Percentiles rank a stretch among this genome's conserved stretches.
These are phyloP conservation scores for Populus hybrid DNA, from an alignment of 441 rosid species.

Conservation along the genomic window DNA sequence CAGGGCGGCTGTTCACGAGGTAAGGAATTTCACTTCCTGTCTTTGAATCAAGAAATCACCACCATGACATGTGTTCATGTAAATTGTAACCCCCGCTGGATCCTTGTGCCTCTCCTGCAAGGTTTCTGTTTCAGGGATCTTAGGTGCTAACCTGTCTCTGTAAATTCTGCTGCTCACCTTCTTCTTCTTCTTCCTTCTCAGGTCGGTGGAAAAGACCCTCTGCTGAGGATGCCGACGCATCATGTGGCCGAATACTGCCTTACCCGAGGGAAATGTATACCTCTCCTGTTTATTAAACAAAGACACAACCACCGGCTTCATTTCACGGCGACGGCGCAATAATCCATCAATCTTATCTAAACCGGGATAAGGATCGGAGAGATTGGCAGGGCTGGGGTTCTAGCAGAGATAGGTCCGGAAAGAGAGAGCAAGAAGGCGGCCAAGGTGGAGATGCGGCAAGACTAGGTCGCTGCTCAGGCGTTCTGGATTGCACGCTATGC, in stretches of 20 bases:
- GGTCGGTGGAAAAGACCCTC: too few species aligned
- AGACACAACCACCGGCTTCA: neutral
- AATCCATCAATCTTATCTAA: constrained; percentile 29
- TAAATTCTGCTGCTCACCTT: too few species aligned
- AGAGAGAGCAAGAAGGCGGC: constrained; percentile 48
- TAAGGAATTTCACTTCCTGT: too few species aligned
- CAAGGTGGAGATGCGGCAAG: constrained; percentile 51
- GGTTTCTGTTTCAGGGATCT: neutral
- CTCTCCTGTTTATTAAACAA: neutral
- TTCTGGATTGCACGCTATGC: constrained; percentile 76
- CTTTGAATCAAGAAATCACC: neutral
- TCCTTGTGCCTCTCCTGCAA: too few species aligned
- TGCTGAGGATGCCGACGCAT: too few species aligned
- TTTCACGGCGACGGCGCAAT: neutral
- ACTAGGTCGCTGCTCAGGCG: constrained; percentile 59
- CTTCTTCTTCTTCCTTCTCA: too few species aligned
- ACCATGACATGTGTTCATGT: neutral
- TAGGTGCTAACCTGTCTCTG: too few species aligned
- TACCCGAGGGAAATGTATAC: neutral
- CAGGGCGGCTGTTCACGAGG: too few species aligned
- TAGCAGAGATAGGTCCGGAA: constrained; percentile 55
- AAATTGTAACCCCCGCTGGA: too few species aligned
- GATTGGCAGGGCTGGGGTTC: constrained; percentile 29
- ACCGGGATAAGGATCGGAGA: constrained; percentile 14
- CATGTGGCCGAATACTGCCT: too few species aligned